These are phyloP conservation scores for Quercus tomentella DNA, from an alignment of 331 rosid genomes.

Conservation along the genomic window DNA sequence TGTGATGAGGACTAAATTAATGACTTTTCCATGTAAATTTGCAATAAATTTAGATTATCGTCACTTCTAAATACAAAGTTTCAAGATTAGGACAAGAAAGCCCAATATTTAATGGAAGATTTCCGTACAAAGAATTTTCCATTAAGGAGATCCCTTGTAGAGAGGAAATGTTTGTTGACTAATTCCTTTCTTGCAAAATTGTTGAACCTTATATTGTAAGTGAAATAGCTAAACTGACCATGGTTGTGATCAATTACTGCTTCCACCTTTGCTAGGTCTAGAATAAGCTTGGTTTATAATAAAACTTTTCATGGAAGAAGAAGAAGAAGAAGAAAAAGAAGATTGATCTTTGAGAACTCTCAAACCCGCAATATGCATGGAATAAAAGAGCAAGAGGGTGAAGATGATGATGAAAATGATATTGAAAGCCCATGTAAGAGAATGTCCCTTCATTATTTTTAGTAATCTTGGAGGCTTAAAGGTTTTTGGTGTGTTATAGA, in stretches of 20 bases:
- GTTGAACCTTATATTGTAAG: not conserved
- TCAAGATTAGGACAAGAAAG: too few relatives aligned
- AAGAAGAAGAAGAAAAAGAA: not conserved
- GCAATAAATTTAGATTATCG: too few relatives aligned
- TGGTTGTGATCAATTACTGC: constrained; percentile 42
- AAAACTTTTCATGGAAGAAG: constrained; percentile 16
- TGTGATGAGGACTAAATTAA: too few relatives aligned
- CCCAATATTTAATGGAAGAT: too few relatives aligned
- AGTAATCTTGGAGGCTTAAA: not conserved
- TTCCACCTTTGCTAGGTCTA: constrained; percentile 60
- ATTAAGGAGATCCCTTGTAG: too few relatives aligned
- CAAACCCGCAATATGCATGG: constrained; percentile 39
- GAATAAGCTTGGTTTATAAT: constrained; percentile 40
- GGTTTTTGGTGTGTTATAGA: constrained; percentile 5
- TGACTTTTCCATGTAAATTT: too few relatives aligned
- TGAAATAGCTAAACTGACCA: not conserved
- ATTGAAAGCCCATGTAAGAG: constrained; percentile 26
- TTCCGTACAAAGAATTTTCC: too few relatives aligned
- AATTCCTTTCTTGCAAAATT: not conserved
- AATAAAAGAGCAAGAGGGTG: constrained; percentile 34
- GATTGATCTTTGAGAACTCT: constrained; percentile 43
- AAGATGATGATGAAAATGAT: constrained; percentile 30
- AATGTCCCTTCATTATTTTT: constrained; percentile 34
- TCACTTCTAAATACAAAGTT: too few relatives aligned
- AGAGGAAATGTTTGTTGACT: too few relatives aligned